phyloP scores from a whole-genome alignment of 1,139 yeast genomes.

The Candida sojae region DNA sequence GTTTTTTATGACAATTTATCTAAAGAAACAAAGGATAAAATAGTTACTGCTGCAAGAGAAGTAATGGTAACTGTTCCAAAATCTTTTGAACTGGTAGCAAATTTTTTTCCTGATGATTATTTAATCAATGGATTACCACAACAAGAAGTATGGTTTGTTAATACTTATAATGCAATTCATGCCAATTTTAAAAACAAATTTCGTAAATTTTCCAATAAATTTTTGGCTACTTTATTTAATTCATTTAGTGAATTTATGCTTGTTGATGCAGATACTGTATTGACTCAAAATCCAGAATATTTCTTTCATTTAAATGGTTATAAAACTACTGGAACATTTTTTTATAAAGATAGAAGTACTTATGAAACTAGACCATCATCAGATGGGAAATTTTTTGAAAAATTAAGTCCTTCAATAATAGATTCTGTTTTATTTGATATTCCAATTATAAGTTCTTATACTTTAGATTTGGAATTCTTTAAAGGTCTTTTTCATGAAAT shows the following conservation, averaged over 20 bases:
- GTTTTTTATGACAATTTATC: constrained; percentile 27
- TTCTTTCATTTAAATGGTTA: constrained; percentile 42
- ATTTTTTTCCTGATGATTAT: constrained; percentile 26
- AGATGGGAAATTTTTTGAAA: constrained; percentile 34
- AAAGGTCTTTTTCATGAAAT: constrained; percentile 41
- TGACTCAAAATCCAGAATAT: constrained; percentile 36
- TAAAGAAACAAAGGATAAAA: constrained; percentile 21
- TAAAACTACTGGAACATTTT: constrained; percentile 39
- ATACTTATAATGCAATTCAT: constrained; percentile 35
- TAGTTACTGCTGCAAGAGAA: constrained; percentile 28
- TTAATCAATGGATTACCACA: constrained; percentile 29
- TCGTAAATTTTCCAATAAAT: constrained; percentile 47
- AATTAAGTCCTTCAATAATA: constrained; percentile 39
- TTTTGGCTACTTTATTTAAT: constrained; percentile 50
- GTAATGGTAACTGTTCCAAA: constrained; percentile 26
- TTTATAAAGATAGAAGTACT: constrained; percentile 51
- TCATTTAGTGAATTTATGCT: constrained; percentile 52
- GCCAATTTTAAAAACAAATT: constrained; percentile 28
- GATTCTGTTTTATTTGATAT: constrained; percentile 37
- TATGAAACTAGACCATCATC: constrained; percentile 30
- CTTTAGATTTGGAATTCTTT: constrained; percentile 33
- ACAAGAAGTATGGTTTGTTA: constrained; percentile 48
- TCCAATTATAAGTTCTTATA: constrained; percentile 32
- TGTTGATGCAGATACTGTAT: constrained; percentile 53
- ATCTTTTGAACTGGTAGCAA: constrained; percentile 20